phyloP scores from a whole-genome alignment of 2,329 filamentous ascomycete species.

The Aurifilum marmelostoma region DNA sequence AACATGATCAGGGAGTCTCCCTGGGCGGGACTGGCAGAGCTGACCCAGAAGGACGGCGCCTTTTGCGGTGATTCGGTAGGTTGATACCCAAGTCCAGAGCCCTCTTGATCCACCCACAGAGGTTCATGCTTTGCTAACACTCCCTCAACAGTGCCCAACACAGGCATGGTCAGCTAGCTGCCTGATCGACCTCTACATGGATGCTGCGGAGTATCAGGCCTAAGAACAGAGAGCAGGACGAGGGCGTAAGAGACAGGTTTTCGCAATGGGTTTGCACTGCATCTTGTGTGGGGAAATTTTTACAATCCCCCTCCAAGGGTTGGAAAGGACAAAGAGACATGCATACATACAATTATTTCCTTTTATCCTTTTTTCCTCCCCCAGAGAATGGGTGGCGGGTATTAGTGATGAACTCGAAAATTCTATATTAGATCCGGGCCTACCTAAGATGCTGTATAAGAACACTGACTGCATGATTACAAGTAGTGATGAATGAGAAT shows the following conservation, averaged over 20 bases:
- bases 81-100: constrained; percentile 31
- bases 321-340: background rate
- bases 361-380: background rate
- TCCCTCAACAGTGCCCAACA: constrained; percentile 72
- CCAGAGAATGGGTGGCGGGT: background rate
- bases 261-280: background rate
- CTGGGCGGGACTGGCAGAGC: constrained; percentile 90
- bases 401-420: background rate
- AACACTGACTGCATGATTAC: background rate
- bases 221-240: constrained; percentile 25
- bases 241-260: too few relatives aligned
- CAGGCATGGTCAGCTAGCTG: constrained; percentile 97
- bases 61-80: constrained; percentile 86
- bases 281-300: background rate
- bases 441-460: background rate
- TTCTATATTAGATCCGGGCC: background rate
- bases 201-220: constrained; percentile 66
- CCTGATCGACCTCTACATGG: constrained; percentile 94
- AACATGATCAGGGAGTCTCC: constrained; percentile 76
- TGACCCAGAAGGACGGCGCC: constrained; percentile 88
- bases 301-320: too few relatives aligned
- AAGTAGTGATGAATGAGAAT: constrained; percentile 8
- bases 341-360: background rate
- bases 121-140: constrained; percentile 7
- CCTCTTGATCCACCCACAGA: too few relatives aligned